Conservation (phyloP, 2,329 filamentous ascomycete genomes). For the Sclerotiophoma versabilis region DNA sequence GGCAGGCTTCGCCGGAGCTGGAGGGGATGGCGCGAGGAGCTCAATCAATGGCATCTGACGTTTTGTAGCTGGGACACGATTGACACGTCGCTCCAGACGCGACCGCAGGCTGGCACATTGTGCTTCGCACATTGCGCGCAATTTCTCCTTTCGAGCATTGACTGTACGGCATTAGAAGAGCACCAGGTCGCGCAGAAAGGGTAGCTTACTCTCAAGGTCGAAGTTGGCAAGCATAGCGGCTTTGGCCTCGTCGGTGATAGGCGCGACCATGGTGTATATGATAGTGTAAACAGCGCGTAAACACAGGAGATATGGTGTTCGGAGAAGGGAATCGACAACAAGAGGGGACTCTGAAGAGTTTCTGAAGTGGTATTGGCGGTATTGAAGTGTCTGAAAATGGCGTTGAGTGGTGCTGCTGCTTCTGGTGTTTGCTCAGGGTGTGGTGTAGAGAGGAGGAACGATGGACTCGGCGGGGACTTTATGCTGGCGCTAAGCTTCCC, state of each 20-base stretch:
- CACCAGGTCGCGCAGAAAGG: conserved; percentile 18
- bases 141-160: conserved; percentile 83
- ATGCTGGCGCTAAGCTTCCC: conserved; percentile 1
- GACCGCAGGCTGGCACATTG: conserved; percentile 85
- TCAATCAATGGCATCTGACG: conserved; percentile 85
- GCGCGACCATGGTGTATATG: conserved; percentile 30
- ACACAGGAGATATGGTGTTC: conserved; percentile 1
- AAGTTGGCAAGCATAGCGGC: conserved; percentile 40
- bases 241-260: conserved; percentile 46
- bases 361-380: not conserved
- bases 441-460: conserved; percentile 26
- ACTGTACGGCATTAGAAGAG: conserved; percentile 61
- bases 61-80: conserved; percentile 82
- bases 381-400: conserved; percentile 4
- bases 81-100: conserved; percentile 90
- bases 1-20: conserved; percentile 17
- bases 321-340: not conserved
- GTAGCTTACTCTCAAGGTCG: conserved; percentile 39
- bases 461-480: conserved; percentile 5
- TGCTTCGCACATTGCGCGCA: conserved; percentile 86
- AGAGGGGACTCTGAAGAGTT: not conserved
- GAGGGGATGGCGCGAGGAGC: conserved; percentile 60
- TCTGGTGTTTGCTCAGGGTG: conserved; percentile 22
- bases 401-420: conserved; percentile 23
- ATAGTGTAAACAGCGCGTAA: conserved; percentile 29